A percentile compares a stretch with the other conserved stretches of the same genome.
Conservation (phyloP, 352 stramenopile genomes). For the Pythium graminicola region DNA sequence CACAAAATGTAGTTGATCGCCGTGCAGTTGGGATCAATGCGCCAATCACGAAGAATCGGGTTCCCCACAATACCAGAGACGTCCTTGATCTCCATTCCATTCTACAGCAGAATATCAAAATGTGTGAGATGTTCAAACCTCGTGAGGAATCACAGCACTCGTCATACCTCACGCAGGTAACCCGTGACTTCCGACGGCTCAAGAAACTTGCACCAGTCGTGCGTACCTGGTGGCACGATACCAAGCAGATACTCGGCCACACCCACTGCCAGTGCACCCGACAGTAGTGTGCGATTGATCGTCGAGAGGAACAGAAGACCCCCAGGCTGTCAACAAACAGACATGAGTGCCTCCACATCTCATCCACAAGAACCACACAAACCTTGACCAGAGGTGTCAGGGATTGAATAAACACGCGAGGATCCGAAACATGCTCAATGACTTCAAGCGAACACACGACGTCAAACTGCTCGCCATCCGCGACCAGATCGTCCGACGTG, state of each 20-base stretch:
- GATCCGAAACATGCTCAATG: conserved; percentile 75
- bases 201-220: conserved; percentile 85
- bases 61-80: conserved; percentile 76
- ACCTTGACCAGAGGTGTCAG: conserved; percentile 80
- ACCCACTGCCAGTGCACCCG: conserved; percentile 59
- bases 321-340: conserved; percentile 33
- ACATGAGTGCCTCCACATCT: background rate
- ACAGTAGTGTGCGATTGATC: conserved; percentile 74
- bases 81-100: conserved; percentile 53
- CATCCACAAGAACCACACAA: background rate
- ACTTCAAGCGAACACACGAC: conserved; percentile 85
- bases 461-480: conserved; percentile 63
- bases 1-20: conserved; percentile 83
- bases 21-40: conserved; percentile 62
- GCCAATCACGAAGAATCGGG: conserved; percentile 66
- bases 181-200: conserved; percentile 54
- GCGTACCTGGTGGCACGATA: conserved; percentile 70
- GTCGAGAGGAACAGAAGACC: conserved; percentile 80
- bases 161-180: conserved; percentile 42
- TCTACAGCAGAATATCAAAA: conserved; percentile 12
- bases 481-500: conserved; percentile 74
- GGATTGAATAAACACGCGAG: conserved; percentile 58
- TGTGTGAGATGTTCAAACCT: no score
- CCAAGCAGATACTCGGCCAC: conserved; percentile 70
- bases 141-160: background rate